phyloP scores from a whole-genome alignment of 2,329 filamentous ascomycete species.

The Cladorrhinum sp. region DNA sequence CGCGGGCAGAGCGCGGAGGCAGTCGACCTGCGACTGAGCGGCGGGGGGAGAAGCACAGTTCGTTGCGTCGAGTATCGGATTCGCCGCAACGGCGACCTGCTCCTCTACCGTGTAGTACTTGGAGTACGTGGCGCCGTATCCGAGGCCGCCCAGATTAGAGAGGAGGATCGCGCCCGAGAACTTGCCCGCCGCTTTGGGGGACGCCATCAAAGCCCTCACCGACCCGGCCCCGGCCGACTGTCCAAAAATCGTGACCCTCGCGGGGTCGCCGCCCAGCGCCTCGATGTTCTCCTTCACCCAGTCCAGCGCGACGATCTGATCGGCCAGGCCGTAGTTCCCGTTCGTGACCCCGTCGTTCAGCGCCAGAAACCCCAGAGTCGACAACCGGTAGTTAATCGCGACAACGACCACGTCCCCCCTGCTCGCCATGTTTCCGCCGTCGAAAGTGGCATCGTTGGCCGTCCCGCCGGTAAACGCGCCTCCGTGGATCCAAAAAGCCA shows the following conservation, averaged over 20 bases:
- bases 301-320: slow-evolving; percentile 48
- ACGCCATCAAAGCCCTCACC: slow-evolving; percentile 49
- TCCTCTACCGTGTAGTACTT: slow-evolving; percentile 56
- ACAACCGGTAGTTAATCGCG: slow-evolving; percentile 57
- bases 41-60: slow-evolving; percentile 55
- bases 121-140: slow-evolving; percentile 57
- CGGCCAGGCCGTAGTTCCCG: slow-evolving; percentile 48
- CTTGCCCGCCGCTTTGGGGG: slow-evolving; percentile 44
- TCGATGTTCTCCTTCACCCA: slow-evolving; percentile 51
- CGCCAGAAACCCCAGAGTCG: slow-evolving; percentile 57
- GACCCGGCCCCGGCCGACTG: slow-evolving; percentile 52
- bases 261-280: slow-evolving; percentile 55
- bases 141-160: slow-evolving; percentile 41
- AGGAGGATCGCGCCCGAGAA: slow-evolving; percentile 46
- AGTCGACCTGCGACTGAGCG: slow-evolving; percentile 48
- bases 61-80: slow-evolving; percentile 48
- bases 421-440: slow-evolving; percentile 56
- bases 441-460: slow-evolving; percentile 38
- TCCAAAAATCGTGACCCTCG: slow-evolving; percentile 54
- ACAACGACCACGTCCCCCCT: slow-evolving; percentile 59
- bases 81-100: slow-evolving; percentile 46
- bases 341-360: slow-evolving; percentile 44
- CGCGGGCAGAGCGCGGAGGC: slow-evolving; percentile 48
- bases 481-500: slow-evolving; percentile 44
- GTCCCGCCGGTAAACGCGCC: slow-evolving; percentile 54